Percentiles rank a stretch among this genome's conserved stretches.
Conservation (phyloP, 306 rosid genomes). For the Nissolia schottii region DNA sequence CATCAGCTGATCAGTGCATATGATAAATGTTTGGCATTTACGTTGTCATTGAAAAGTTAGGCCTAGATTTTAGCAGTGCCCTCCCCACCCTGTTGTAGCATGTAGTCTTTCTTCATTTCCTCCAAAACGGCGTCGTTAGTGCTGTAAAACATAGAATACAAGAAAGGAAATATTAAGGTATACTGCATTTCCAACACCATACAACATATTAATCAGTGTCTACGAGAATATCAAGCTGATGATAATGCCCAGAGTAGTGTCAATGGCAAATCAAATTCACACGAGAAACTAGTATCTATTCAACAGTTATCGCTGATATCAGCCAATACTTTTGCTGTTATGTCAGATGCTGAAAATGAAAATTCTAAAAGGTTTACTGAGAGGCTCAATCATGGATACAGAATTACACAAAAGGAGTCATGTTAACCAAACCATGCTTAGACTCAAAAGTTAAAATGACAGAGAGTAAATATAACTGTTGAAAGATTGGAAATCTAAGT, state of each 20-base stretch:
- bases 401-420: neutral
- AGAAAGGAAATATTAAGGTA: neutral
- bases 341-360: neutral
- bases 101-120: constrained; percentile 77
- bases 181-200: neutral
- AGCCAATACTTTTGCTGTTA: neutral
- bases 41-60: neutral
- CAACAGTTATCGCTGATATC: neutral
- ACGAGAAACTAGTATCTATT: neutral
- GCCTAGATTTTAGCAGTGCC: constrained; percentile 38
- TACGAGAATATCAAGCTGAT: neutral
- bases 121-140: constrained; percentile 74
- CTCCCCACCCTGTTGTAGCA: constrained; percentile 43
- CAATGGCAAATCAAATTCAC: neutral
- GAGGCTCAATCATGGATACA: too few species aligned
- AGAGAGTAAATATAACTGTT: neutral
- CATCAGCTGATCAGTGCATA: neutral
- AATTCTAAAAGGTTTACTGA: neutral
- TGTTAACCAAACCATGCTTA: neutral
- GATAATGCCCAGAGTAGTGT: neutral
- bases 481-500: neutral
- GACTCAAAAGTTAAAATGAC: neutral
- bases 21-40: neutral
- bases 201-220: neutral
- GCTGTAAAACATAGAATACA: constrained; percentile 31